These are phyloP conservation scores for Rhododendron williamsianum DNA, from an alignment of 148 eudicot genomes.

Conservation along the genomic window DNA sequence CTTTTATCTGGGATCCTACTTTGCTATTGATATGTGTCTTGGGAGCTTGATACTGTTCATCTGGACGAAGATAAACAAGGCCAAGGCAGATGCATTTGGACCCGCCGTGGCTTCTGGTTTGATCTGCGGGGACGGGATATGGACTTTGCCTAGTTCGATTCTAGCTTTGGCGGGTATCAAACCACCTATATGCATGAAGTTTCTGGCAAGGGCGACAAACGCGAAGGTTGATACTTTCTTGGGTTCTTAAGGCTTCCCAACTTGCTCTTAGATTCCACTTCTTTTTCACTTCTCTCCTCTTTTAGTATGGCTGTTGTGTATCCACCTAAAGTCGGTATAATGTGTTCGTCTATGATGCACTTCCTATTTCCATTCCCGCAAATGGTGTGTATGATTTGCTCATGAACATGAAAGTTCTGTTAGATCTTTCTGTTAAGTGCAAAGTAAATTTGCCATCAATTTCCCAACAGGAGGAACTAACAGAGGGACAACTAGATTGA, in stretches of 20 bases:
- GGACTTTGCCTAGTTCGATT: conserved; percentile 56
- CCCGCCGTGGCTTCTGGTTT: conserved; percentile 65
- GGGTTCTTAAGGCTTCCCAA: conserved; percentile 8
- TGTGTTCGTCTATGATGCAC: neutral
- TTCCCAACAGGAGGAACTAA: neutral
- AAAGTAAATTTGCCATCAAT: neutral
- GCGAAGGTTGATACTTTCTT: conserved; percentile 37
- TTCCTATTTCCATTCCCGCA: neutral
- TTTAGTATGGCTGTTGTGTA: neutral
- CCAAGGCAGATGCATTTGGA: conserved; percentile 41
- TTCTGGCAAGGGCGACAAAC: conserved; percentile 35
- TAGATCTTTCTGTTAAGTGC: neutral
- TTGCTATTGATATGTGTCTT: conserved; percentile 64
- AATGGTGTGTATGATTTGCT: neutral
- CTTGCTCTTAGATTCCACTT: neutral
- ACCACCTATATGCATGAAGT: conserved; percentile 68
- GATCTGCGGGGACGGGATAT: conserved; percentile 72
- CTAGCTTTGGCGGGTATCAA: conserved; percentile 48
- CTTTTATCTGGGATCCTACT: conserved; percentile 55
- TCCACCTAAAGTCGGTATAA: neutral
- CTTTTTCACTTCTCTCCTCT: neutral
- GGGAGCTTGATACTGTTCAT: conserved; percentile 56
- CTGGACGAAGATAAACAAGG: conserved; percentile 38
- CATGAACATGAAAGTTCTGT: neutral
- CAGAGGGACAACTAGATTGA: neutral